These are phyloP conservation scores for Coriolopsis trogii DNA, from an alignment of 1,284 basidiomycete genomes.

Conservation along the genomic window DNA sequence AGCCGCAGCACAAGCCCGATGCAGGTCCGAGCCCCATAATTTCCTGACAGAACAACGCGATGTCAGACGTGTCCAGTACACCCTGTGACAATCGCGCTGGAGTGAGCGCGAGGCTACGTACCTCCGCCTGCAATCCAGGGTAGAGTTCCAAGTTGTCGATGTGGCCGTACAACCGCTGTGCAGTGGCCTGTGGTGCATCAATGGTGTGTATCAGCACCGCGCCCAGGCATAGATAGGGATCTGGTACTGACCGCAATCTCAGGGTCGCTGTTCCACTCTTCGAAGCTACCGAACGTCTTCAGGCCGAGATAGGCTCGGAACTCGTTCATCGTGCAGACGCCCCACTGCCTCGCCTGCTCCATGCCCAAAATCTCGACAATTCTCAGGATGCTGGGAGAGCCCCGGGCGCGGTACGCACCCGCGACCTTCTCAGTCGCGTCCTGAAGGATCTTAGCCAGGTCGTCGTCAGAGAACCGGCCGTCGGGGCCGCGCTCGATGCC, in stretches of 20 bases:
- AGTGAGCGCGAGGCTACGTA: constrained; percentile 2
- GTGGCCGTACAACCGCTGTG: constrained; percentile 69
- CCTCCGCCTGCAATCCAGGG: constrained; percentile 68
- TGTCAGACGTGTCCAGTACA: background rate
- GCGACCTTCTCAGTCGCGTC: constrained; percentile 69
- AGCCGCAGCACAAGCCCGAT: constrained; percentile 86
- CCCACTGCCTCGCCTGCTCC: constrained; percentile 72
- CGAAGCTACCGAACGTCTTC: constrained; percentile 60
- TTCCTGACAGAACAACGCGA: constrained; percentile 38
- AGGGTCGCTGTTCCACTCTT: constrained; percentile 79
- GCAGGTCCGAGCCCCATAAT: constrained; percentile 67
- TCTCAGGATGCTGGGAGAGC: constrained; percentile 68
- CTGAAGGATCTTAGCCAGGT: constrained; percentile 68
- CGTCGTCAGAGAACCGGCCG: constrained; percentile 69
- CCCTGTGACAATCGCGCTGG: background rate
- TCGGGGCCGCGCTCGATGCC: constrained; percentile 53
- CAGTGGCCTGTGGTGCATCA: constrained; percentile 50
- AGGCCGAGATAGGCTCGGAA: constrained; percentile 61
- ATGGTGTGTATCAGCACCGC: background rate
- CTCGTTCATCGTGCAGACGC: constrained; percentile 73
- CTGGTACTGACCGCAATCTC: constrained; percentile 54
- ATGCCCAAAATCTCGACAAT: constrained; percentile 78
- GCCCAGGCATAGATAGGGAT: background rate
- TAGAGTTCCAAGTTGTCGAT: constrained; percentile 81
- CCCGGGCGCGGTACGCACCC: constrained; percentile 76